phyloP scores from a whole-genome alignment of 495 filamentous ascomycete genomes.

The Hapsidospora chrysogenum region DNA sequence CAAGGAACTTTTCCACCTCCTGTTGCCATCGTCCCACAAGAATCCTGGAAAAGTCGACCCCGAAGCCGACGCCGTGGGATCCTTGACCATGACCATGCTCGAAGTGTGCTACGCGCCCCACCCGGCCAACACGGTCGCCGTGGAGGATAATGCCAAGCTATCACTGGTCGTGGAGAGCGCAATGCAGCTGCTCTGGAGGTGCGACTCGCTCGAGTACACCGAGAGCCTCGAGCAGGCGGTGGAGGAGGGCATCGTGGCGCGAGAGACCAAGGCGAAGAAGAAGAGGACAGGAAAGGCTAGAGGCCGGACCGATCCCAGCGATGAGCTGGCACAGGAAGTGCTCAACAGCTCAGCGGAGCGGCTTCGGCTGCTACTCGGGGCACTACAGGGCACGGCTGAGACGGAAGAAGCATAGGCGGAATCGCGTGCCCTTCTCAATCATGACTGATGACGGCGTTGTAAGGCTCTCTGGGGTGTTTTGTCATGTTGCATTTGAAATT shows the following conservation, averaged over 20 bases:
- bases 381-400: slow-evolving; percentile 9
- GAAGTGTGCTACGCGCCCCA: slow-evolving; percentile 56
- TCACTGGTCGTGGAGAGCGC: slow-evolving; percentile 60
- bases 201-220: slow-evolving; percentile 25
- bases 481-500: too few relatives aligned
- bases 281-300: slow-evolving; percentile 27
- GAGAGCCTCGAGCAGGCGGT: slow-evolving; percentile 32
- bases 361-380: slow-evolving; percentile 15
- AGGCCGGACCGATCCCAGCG: slow-evolving; percentile 10
- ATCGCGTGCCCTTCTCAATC: too few relatives aligned
- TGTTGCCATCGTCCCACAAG: slow-evolving; percentile 43
- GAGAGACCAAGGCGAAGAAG: slow-evolving; percentile 34
- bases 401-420: too few relatives aligned
- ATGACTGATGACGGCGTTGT: too few relatives aligned
- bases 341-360: slow-evolving; percentile 22
- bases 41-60: slow-evolving; percentile 21
- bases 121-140: slow-evolving; percentile 41
- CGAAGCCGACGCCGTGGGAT: slow-evolving; percentile 14
- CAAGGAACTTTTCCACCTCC: slow-evolving; percentile 42
- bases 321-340: slow-evolving; percentile 13
- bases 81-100: slow-evolving; percentile 41
- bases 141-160: slow-evolving; percentile 66
- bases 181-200: slow-evolving; percentile 37
- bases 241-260: slow-evolving; percentile 42
- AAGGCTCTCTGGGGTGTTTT: too few relatives aligned